Evolutionary conservation across 805 yeast species (phyloP).

Genomic region (Yarrowia keelungensis): DNA sequence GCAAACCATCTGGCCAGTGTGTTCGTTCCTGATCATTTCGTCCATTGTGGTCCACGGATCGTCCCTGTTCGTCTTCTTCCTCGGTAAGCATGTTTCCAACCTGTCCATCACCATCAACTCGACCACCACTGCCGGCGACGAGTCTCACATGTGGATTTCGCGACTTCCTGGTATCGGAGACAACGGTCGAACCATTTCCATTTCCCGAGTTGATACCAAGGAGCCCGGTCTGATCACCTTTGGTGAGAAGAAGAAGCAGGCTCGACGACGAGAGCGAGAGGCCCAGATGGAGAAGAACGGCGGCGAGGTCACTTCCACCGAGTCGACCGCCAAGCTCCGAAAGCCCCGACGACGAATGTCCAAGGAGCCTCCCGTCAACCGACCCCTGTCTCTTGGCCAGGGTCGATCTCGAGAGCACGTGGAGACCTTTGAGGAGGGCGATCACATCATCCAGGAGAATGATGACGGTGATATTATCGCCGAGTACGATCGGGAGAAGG

Average conservation of each 20-base stretch:
- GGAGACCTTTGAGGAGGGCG: constrained; percentile 21
- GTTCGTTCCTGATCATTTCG: constrained; percentile 77
- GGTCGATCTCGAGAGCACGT: background rate
- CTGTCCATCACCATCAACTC: constrained; percentile 92
- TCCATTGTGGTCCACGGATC: constrained; percentile 92
- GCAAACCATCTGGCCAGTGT: constrained; percentile 79
- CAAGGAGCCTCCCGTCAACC: constrained; percentile 39
- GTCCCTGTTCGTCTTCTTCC: constrained; percentile 76
- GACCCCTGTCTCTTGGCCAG: constrained; percentile 16
- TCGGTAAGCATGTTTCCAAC: constrained; percentile 87
- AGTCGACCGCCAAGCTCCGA: constrained; percentile 7
- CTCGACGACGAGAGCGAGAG: background rate
- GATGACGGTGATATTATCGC: constrained; percentile 15
- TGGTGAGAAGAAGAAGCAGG: constrained; percentile 45
- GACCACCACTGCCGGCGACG: constrained; percentile 67
- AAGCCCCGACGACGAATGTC: constrained; percentile 33
- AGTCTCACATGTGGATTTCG: constrained; percentile 77
- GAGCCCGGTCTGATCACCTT: constrained; percentile 49
- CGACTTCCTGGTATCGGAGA: constrained; percentile 82
- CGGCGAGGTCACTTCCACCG: background rate
- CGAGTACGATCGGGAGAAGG: constrained; percentile 32
- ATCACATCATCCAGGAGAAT: constrained; percentile 23
- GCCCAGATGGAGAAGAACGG: background rate
- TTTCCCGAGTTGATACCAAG: constrained; percentile 80
- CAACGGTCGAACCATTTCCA: constrained; percentile 75